Percentiles rank a stretch among this genome's conserved stretches.
phyloP scores from a whole-genome alignment of 345 rosid genomes.

The Leavenworthia alabamica region DNA sequence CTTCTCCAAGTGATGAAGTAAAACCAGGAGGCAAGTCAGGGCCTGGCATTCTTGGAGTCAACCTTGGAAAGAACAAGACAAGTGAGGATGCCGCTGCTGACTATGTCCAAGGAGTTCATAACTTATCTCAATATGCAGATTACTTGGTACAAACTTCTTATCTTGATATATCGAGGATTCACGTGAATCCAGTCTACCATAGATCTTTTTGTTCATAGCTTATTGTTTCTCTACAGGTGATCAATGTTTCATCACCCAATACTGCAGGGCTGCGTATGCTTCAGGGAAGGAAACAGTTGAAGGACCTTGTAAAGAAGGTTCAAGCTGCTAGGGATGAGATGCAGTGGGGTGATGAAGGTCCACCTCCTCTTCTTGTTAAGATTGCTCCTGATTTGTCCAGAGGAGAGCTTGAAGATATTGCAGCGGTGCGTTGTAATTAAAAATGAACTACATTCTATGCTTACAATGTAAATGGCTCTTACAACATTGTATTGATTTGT shows the following conservation, averaged over 20 bases:
- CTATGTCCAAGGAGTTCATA: conserved; percentile 97
- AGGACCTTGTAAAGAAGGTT: conserved; percentile 91
- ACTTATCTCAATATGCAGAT: conserved; percentile 93
- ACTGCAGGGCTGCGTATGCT: conserved; percentile 94
- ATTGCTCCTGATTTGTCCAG: conserved; percentile 92
- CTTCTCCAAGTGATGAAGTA: conserved; percentile 45
- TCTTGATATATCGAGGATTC: background rate
- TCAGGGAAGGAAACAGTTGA: conserved; percentile 92
- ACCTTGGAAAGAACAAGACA: conserved; percentile 94
- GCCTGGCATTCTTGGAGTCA: conserved; percentile 96
- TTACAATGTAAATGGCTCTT: conserved; percentile 19
- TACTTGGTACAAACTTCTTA: conserved; percentile 56
- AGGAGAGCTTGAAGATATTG: conserved; percentile 98
- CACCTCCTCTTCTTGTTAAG: conserved; percentile 94
- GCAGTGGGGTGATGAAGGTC: conserved; percentile 99
- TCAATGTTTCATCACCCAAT: conserved; percentile 96
- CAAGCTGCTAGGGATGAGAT: conserved; percentile 99
- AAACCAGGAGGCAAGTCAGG: conserved; percentile 97
- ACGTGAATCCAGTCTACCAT: background rate
- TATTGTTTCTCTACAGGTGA: conserved; percentile 45
- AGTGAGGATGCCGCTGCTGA: conserved; percentile 93
- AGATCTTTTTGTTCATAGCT: background rate
- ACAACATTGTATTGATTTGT: conserved; percentile 28
- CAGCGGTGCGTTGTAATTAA: conserved; percentile 51
- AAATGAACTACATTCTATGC: background rate